Evolutionary conservation across 768 basidiomycete genomes (phyloP), one percentile per base, ranked within the genome.

Genomic region (Candolleomyces aberdarensis): DNA sequence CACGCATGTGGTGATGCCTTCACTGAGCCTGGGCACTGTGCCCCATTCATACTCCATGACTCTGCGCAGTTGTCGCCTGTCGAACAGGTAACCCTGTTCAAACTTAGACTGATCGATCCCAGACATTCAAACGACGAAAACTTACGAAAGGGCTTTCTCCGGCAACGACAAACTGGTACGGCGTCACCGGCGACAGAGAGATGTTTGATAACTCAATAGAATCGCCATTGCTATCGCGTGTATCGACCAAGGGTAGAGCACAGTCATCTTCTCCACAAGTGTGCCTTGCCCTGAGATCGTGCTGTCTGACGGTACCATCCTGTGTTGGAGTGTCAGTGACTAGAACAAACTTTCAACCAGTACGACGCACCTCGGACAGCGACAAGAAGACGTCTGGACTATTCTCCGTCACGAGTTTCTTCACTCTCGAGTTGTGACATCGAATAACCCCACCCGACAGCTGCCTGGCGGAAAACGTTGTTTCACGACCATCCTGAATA

Each of bases 291-390:
- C 94, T 79, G 48, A 96, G 73, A 69, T 96, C 94, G 70, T 96
- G 94, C 68, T 95, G 93, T 26, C 94, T 83, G 10, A 95, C 92
- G 31, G 87, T 82, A 3, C 92, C 93, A 73, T 96, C 94, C 88
- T 94, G 68, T 14, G 59, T 3, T 51, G 36, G 41, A 19, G 31
- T 46, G 15, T 44, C 47, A 41, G 64, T 61, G 7, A 15, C 50
- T 50, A 9, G 55, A 32, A 15, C 29, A 7, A 71, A n/a, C 17
- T 19, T 40, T n/a, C 22, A 57, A 46, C 5, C 20, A 48, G 19
- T 44, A 26, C 31, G 15, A 48, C 80, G 36, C 56, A 88, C 90
- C 82, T 92, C 90, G n/a, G 84, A 80, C n/a, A 91, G 87, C 0
- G 91, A 86, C 26, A 93, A 71, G 70, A 93, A 93, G 47, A 84